phyloP scores from a whole-genome alignment of 495 filamentous ascomycete species.

The Xylaria palmicola region DNA sequence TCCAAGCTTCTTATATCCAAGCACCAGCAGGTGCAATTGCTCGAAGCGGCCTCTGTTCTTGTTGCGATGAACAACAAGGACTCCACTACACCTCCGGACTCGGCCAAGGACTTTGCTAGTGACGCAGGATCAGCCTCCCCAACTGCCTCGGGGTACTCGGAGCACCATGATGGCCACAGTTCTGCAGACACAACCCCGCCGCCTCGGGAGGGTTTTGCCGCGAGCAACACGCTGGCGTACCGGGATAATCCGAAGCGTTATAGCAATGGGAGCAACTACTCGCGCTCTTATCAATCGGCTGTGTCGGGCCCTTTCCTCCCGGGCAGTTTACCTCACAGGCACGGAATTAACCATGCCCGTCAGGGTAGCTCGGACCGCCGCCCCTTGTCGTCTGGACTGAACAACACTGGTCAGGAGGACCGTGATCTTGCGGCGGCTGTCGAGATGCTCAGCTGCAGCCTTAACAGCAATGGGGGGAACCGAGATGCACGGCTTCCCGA shows the following conservation, averaged over 20 bases:
- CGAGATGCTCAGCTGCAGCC: slow-evolving; percentile 84
- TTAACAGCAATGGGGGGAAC: slow-evolving; percentile 66
- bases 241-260: slow-evolving; percentile 56
- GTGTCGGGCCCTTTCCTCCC: slow-evolving; percentile 53
- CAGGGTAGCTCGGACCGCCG: slow-evolving; percentile 56
- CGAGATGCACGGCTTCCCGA: slow-evolving; percentile 67
- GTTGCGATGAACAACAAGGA: slow-evolving; percentile 80
- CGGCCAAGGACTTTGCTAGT: slow-evolving; percentile 63
- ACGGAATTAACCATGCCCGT: slow-evolving; percentile 56
- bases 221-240: slow-evolving; percentile 43
- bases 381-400: slow-evolving; percentile 60
- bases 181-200: slow-evolving; percentile 71
- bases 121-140: slow-evolving; percentile 82
- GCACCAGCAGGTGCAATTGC: slow-evolving; percentile 97
- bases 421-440: slow-evolving; percentile 85
- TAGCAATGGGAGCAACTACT: slow-evolving; percentile 68
- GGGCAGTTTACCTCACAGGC: slow-evolving; percentile 47
- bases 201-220: slow-evolving; percentile 53
- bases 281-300: slow-evolving; percentile 82
- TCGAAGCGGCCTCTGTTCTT: slow-evolving; percentile 93
- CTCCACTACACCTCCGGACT: slow-evolving; percentile 55
- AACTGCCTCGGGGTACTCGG: slow-evolving; percentile 73
- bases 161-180: slow-evolving; percentile 65
- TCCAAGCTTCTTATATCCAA: slow-evolving; percentile 98
- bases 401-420: slow-evolving; percentile 68